Evolutionary conservation across 345 rosid genomes (phyloP), one percentile per base, ranked within the genome.

Genomic region (Eucalyptus curtisii): DNA sequence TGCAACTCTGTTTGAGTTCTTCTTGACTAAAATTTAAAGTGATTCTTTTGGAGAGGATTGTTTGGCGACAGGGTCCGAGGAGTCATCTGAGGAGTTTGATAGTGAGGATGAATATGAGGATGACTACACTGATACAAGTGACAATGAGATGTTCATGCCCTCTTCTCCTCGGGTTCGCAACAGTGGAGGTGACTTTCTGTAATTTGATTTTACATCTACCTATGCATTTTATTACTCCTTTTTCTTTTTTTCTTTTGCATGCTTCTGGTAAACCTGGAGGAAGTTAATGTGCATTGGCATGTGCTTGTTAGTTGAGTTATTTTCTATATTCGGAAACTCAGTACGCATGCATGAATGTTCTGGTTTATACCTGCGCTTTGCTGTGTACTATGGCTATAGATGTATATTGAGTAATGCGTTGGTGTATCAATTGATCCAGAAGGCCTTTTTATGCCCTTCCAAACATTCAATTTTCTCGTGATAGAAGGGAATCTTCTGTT

Each of bases 111-210:
- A 92, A 16, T 91, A 90, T 53, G 92, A 91, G 64, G 92, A 91
- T 91, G 95, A 91, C 59, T 94, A 94, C 53, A 87, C 91, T 17
- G 91, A 90, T 5, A 94, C 92, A 19, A 94, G 90, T 42, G 92
- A 91, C 80, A 52, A 89, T 87, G 94, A 93, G 20, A 76, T 91
- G 87, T 91, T 88, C 31, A 76, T 90, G 8, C 30, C 50, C 49
- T 89, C 95, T 85, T 90, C 93, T 52, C 37, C 87, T 81, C 40
- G 25, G 89, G 92, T 90, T 52, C 96, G 93, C 30, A 98, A 93
- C 22, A 95, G 95, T n/a, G 95, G 99, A 94, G 99, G 99, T 97
- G 94, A 81, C 47, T 84, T 47, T 68, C 49, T 31, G 61, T 55
- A 16, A 49, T 42, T 49, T 57, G 59, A 33, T 87, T 85, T 20